Percentiles rank a stretch among this genome's conserved stretches.
phyloP scores from a whole-genome alignment of 78 protist species.

The Tieghemostelium lacteum region DNA sequence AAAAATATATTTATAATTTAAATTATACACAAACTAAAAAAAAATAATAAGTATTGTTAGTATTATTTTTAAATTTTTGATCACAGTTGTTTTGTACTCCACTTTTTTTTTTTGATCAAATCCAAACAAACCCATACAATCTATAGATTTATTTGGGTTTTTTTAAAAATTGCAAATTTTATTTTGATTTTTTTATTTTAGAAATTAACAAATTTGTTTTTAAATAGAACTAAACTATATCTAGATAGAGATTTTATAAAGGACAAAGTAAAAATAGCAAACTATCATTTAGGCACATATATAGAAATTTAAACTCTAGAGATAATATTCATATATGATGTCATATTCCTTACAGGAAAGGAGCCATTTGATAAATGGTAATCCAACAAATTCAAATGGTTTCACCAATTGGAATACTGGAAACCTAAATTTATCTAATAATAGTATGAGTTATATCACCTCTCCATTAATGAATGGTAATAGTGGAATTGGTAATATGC shows the following conservation, averaged over 20 bases:
- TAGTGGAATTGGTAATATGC: not conserved
- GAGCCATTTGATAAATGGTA: not conserved
- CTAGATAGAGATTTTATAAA: not conserved
- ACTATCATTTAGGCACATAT: not conserved
- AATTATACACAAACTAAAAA: too few species aligned
- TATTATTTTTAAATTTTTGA: too few species aligned
- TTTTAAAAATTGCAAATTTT: too few species aligned
- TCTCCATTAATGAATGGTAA: not conserved
- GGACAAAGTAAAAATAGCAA: too few species aligned
- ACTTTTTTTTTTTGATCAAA: not conserved
- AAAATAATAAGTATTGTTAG: not conserved
- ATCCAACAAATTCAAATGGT: not conserved
- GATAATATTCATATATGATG: not conserved
- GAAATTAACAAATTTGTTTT: too few species aligned
- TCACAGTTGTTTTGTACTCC: not conserved
- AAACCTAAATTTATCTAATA: too few species aligned
- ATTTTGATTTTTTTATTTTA: too few species aligned
- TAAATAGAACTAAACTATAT: not conserved
- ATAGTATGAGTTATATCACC: too few species aligned
- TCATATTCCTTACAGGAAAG: conserved; percentile 30
- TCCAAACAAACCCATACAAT: not conserved
- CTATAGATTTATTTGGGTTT: not conserved
- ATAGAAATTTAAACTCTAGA: not conserved
- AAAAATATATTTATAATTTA: too few species aligned
- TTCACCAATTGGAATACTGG: not conserved